Conservation (phyloP, 2,329 filamentous ascomycete genomes). For the Aspergillus eucalypticola region DNA sequence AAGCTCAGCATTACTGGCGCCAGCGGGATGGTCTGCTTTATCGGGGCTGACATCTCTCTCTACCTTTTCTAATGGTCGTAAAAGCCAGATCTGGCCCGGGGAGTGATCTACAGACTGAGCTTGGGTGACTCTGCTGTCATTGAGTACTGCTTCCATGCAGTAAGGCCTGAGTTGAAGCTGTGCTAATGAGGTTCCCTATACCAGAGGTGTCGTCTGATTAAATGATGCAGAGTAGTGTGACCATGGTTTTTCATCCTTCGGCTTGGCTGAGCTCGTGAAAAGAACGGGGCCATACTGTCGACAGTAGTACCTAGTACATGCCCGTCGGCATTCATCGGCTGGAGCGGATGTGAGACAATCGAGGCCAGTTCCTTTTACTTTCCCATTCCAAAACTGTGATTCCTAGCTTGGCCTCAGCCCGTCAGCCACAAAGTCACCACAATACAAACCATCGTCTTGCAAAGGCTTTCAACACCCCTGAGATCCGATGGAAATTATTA, state of each 20-base stretch:
- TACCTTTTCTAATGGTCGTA: constrained; percentile 9
- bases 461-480: constrained; percentile 11
- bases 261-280: background rate
- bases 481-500: constrained; percentile 24
- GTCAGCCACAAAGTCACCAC: constrained; percentile 10
- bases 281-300: constrained; percentile 5
- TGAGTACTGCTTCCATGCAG: constrained; percentile 10
- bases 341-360: background rate
- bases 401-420: constrained; percentile 1
- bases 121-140: constrained; percentile 10
- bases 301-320: background rate
- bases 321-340: background rate
- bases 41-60: constrained; percentile 6
- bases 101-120: constrained; percentile 16
- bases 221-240: constrained; percentile 4
- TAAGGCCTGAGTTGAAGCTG: constrained; percentile 15
- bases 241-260: constrained; percentile 8
- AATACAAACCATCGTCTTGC: constrained; percentile 15
- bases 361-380: background rate
- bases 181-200: background rate
- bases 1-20: constrained; percentile 21
- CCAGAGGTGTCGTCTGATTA: constrained; percentile 17
- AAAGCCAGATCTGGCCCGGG: constrained; percentile 2
- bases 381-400: background rate
- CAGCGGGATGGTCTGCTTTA: background rate